A percentile compares a stretch with the other conserved stretches of the same genome.
phyloP scores from a whole-genome alignment of 179 eudicot species.

The Nepenthes alata region DNA sequence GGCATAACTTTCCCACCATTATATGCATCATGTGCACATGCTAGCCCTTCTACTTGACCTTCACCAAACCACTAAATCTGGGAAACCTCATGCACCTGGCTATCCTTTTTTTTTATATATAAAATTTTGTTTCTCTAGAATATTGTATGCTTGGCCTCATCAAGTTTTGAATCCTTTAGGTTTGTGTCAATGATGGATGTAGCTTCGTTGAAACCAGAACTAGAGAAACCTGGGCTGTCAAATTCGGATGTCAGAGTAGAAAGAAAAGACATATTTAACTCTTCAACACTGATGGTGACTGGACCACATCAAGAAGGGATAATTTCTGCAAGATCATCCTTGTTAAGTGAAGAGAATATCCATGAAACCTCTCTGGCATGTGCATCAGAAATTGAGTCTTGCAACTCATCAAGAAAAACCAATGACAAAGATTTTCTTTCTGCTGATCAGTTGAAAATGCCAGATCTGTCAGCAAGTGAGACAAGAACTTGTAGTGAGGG shows the following conservation, averaged over 20 bases:
- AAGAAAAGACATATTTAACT: slow-evolving; percentile 41
- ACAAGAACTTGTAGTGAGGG: slow-evolving; percentile 13
- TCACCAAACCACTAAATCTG: no score
- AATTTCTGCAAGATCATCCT: slow-evolving; percentile 7
- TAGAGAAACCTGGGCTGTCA: slow-evolving; percentile 28
- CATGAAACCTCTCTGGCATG: slow-evolving; percentile 16
- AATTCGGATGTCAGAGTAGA: slow-evolving; percentile 17
- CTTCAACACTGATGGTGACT: slow-evolving; percentile 77
- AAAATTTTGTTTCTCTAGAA: not conserved
- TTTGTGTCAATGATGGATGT: slow-evolving; percentile 83
- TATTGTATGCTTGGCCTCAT: slow-evolving; percentile 5
- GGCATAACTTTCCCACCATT: no score
- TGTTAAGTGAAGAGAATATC: slow-evolving; percentile 11
- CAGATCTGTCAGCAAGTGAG: slow-evolving; percentile 20
- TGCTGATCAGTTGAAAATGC: slow-evolving; percentile 16
- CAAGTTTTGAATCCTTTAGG: slow-evolving; percentile 25
- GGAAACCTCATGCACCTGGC: no score
- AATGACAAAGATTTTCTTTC: slow-evolving; percentile 9
- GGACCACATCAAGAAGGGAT: slow-evolving; percentile 24
- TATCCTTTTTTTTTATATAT: no score
- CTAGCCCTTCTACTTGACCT: no score
- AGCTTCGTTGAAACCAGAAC: slow-evolving; percentile 74
- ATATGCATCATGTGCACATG: no score
- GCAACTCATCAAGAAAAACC: slow-evolving; percentile 12
- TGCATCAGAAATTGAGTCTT: slow-evolving; percentile 12